Base-by-base conservation (phyloP, 306 rosid genomes). In the Styphnolobium japonicum region DNA sequence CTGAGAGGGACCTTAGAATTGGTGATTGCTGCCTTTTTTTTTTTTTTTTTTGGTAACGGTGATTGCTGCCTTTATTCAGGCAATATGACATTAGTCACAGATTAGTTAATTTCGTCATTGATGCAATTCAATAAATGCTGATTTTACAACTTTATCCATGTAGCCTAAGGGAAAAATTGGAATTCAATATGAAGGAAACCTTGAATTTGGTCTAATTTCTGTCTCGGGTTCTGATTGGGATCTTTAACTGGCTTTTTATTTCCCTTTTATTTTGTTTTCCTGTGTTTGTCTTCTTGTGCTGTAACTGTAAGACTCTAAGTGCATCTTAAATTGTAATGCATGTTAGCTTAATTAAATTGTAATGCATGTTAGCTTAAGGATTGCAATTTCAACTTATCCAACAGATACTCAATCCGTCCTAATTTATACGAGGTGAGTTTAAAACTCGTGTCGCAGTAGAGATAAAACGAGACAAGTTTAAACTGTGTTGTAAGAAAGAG, bases 241-340 rank as follows among this genome's bases (percentile, higher is more conserved):
- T 67, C 58, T 39, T 29, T 40, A 22, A 39, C 57, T 37, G 15
- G 51, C 43, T 76, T 75, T 31, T 22, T 33, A 18, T 42, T 58
- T 40, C 56, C 15, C 36, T 22, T 58, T 33, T 15, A 5, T 9
- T 33, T 43, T 37, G 0, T 22, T 21, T 31, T 2, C 16, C 63
- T 22, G 33, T 60, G 49, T 21, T 55, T 63, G 36, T 48, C 65
- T 14, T 39, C 16, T 12, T 36, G 7, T 15, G 39, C n/a, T 33
- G 16, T 37, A n/a, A n/a, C n/a, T n/a, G n/a, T n/a, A n/a, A n/a
- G n/a, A n/a, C n/a, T n/a, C n/a, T n/a, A 65, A 43, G n/a, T 33
- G 64, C 63, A 56, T 45, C 68, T 48, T 67, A 43, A 58, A 67
- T 57, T 67, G 72, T 67, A 31, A 43, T 18, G 55, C 53, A 33